Evolutionary conservation across 345 rosid genomes (phyloP).

Genomic region (Arabidopsis arenosa): DNA sequence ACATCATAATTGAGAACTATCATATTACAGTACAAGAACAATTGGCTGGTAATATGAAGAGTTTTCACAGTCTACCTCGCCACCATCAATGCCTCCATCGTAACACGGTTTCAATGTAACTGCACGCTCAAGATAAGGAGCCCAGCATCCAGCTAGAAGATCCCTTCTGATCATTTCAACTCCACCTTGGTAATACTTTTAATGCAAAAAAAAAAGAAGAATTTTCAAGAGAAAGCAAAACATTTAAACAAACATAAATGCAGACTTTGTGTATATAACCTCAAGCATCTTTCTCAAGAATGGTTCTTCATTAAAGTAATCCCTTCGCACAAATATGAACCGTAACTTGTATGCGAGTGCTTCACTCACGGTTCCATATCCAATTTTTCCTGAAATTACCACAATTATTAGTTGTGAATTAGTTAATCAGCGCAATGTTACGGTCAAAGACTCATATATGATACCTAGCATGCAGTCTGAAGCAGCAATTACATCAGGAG

Average conservation of each 20-base stretch:
- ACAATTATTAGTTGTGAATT: neutral
- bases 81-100: constrained; percentile 83
- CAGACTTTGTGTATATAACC: constrained; percentile 46
- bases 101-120: constrained; percentile 83
- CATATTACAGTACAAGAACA: neutral
- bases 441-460: neutral
- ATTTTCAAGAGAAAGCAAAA: neutral
- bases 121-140: constrained; percentile 92
- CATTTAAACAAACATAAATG: neutral
- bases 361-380: constrained; percentile 94
- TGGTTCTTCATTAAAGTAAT: constrained; percentile 94
- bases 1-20: neutral
- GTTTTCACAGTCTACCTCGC: constrained; percentile 62
- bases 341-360: constrained; percentile 86
- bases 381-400: constrained; percentile 77
- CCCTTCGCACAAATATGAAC: constrained; percentile 93
- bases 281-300: constrained; percentile 95
- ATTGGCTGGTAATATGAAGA: constrained; percentile 9
- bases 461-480: constrained; percentile 97
- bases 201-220: neutral
- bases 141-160: constrained; percentile 86
- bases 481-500: constrained; percentile 92
- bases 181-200: constrained; percentile 79
- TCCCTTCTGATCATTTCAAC: constrained; percentile 98
- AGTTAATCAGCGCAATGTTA: neutral